Percentiles rank a stretch among this genome's conserved stretches.
phyloP scores from a whole-genome alignment of 371 early-diverging fungal genomes.

The Haplosporangium sp. region DNA sequence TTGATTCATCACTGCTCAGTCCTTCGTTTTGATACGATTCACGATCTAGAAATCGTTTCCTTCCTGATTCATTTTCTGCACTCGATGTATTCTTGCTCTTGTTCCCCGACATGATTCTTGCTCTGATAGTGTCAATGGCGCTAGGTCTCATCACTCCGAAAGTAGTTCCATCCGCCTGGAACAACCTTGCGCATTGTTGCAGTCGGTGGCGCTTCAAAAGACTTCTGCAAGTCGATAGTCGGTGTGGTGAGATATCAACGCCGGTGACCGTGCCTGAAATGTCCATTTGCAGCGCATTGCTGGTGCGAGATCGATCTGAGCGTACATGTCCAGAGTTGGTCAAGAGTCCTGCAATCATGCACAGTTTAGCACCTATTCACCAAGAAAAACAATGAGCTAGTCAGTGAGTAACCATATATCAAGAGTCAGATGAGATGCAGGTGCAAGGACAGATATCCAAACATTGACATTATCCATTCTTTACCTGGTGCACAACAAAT shows the following conservation, averaged over 20 bases:
- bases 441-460: not conserved
- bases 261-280: slow-evolving; percentile 88
- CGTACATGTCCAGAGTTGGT: slow-evolving; percentile 56
- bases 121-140: slow-evolving; percentile 58
- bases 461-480: not conserved
- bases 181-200: slow-evolving; percentile 69
- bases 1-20: not conserved
- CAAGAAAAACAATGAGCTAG: not conserved
- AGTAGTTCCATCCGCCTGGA: slow-evolving; percentile 82
- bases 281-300: slow-evolving; percentile 36
- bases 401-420: not conserved
- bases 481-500: slow-evolving; percentile 79
- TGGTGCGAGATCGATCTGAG: slow-evolving; percentile 27
- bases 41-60: slow-evolving; percentile 12
- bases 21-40: slow-evolving; percentile 6
- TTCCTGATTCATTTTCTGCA: not conserved
- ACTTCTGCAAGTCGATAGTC: slow-evolving; percentile 78
- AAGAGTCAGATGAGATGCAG: not conserved
- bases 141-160: slow-evolving; percentile 84
- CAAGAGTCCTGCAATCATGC: slow-evolving; percentile 80
- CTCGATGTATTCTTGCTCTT: not conserved
- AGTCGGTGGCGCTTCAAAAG: slow-evolving; percentile 75
- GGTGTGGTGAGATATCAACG: slow-evolving; percentile 84
- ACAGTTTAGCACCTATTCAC: slow-evolving; percentile 81
- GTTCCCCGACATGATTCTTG: slow-evolving; percentile 38